These are phyloP conservation scores for Argentina anserina DNA, from an alignment of 306 rosid genomes.

Conservation along the genomic window DNA sequence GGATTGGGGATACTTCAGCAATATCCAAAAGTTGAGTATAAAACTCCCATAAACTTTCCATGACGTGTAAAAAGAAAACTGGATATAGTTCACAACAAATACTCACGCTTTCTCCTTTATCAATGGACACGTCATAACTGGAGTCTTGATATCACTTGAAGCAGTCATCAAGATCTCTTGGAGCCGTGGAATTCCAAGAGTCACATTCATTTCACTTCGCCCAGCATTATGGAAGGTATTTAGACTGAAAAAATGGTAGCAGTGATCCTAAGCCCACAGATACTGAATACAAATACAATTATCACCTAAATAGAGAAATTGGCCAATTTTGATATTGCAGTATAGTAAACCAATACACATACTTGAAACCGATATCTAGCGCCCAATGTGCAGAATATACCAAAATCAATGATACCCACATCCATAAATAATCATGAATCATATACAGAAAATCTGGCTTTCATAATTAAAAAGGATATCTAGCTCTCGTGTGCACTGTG, in stretches of 20 bases:
- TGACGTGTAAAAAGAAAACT: background rate
- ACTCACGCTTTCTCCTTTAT: slow-evolving; percentile 62
- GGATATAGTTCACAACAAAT: slow-evolving; percentile 2
- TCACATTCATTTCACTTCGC: slow-evolving; percentile 96
- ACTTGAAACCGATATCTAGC: background rate
- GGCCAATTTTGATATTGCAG: background rate
- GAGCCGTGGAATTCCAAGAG: slow-evolving; percentile 94
- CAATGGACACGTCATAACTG: slow-evolving; percentile 91
- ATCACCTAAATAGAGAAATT: background rate
- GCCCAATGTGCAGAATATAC: background rate
- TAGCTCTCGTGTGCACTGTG: background rate
- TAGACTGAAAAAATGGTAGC: slow-evolving; percentile 45
- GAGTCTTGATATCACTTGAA: slow-evolving; percentile 67
- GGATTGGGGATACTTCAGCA: background rate
- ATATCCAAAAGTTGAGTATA: background rate
- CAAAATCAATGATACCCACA: background rate
- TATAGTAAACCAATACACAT: background rate
- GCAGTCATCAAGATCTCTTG: slow-evolving; percentile 90
- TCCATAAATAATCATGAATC: background rate
- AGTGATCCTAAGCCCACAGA: background rate
- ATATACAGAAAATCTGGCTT: too few relatives aligned
- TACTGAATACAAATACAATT: background rate
- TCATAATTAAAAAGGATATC: too few relatives aligned
- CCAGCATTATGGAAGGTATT: slow-evolving; percentile 96
- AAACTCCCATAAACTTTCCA: background rate